These are phyloP conservation scores for Peniophora sp. DNA, from an alignment of 1,284 basidiomycete genomes.

Conservation along the genomic window DNA sequence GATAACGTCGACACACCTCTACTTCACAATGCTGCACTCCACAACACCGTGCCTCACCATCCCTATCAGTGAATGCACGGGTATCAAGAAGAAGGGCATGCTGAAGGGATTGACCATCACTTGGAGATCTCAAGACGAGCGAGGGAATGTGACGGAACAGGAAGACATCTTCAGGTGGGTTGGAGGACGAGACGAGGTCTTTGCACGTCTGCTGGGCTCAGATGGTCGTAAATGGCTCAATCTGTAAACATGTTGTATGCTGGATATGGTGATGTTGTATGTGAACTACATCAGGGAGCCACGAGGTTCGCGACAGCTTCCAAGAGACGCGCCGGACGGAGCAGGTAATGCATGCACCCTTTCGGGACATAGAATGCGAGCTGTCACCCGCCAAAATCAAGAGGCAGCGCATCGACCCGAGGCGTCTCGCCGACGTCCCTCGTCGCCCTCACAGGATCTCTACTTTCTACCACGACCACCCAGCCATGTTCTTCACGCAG, in stretches of 20 bases:
- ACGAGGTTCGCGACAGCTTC: background rate
- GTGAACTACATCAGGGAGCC: background rate
- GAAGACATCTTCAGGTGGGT: slow-evolving; percentile 55
- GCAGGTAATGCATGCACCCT: slow-evolving; percentile 6
- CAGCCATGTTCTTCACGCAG: slow-evolving; percentile 66
- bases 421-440: background rate
- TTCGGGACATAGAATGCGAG: background rate
- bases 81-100: slow-evolving; percentile 50
- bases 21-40: slow-evolving; percentile 48
- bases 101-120: slow-evolving; percentile 44
- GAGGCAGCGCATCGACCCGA: no score
- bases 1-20: slow-evolving; percentile 36
- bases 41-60: slow-evolving; percentile 37
- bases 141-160: slow-evolving; percentile 23
- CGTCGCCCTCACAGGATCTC: no score
- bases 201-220: slow-evolving; percentile 54
- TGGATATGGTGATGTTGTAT: background rate
- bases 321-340: slow-evolving; percentile 1
- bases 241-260: slow-evolving; percentile 12
- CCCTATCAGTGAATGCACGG: slow-evolving; percentile 35
- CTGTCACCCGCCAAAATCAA: background rate
- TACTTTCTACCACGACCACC: background rate
- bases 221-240: slow-evolving; percentile 32
- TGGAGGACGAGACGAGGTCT: slow-evolving; percentile 54
- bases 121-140: slow-evolving; percentile 26